Evolutionary conservation across 768 basidiomycete genomes (phyloP), one percentile per base, ranked within the genome.

Genomic region (Leccinum ochraceum): DNA sequence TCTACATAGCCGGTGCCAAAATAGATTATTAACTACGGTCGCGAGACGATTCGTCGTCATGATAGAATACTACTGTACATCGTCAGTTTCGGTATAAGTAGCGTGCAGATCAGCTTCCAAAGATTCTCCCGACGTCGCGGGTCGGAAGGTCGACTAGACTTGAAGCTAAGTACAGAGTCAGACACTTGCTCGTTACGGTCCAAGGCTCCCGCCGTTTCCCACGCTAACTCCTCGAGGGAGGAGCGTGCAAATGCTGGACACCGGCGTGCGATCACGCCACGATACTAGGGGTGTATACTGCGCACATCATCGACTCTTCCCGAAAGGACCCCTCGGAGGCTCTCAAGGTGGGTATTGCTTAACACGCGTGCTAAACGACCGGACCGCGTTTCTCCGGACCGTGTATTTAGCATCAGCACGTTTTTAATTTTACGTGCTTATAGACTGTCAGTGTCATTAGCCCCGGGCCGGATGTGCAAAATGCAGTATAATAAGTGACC

Each of bases 91-190:
- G 26, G 17, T n/a, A 30, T 42, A 17, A 42, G 39, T 42, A 42
- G 1, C 11, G 22, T 65, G 64, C 51, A 50, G 24, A 66, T 66
- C 64, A 58, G 6, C 42, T 42, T 42, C 42, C n/a, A n/a, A 10
- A 5, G 42, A 42, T 42, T 17, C 42, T 42, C 42, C 42, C 42
- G n/a, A 42, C 37, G 13, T 39, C 16, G 3, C 37, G 37, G 37
- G 17, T 4, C n/a, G 17, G 39, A 42, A 42, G 39, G 39, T 42
- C 42, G 42, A 42, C 42, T 42, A n/a, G 17, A 14, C 8, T 36
- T 13, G 17, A 42, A 42, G 17, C 37, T 39, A 28, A 28, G 28
- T 28, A 17, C 37, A 36, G 34, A 36, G 4, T 30, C 6, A 37
- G 36, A 37, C 36, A 39, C 39, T 39, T 37, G 36, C 36, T 39